Evolutionary conservation across 495 filamentous ascomycete genomes (phyloP).

Genomic region (Xylaria intraflava): DNA sequence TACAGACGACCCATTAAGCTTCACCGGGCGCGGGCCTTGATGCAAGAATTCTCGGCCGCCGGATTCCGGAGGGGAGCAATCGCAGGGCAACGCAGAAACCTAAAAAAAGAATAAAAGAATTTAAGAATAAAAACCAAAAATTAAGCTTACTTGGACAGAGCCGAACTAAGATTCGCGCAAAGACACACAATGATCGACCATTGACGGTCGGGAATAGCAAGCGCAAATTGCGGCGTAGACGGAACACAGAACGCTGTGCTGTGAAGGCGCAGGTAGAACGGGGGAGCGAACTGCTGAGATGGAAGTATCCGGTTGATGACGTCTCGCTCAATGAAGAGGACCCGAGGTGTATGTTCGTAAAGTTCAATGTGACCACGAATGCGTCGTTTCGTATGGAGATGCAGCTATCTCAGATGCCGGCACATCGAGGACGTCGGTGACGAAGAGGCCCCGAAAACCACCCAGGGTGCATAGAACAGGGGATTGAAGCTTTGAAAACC

Average conservation of each 20-base stretch:
- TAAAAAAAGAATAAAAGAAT: no score
- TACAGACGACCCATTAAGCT: background rate
- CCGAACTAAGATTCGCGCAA: background rate
- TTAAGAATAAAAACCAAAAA: background rate
- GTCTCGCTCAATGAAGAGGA: conserved; percentile 17
- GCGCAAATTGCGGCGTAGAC: background rate
- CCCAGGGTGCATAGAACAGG: background rate
- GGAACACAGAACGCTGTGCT: background rate
- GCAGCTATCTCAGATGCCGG: conserved; percentile 6
- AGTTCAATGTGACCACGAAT: conserved; percentile 11
- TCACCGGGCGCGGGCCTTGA: background rate
- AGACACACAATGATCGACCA: background rate
- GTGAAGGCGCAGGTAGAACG: background rate
- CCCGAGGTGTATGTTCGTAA: conserved; percentile 7
- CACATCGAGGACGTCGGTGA: background rate
- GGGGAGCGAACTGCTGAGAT: background rate
- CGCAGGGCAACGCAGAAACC: no score
- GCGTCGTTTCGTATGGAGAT: conserved; percentile 6
- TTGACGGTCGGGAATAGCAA: background rate
- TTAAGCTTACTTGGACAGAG: background rate
- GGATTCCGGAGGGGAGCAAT: background rate
- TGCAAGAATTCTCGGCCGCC: background rate
- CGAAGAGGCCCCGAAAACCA: background rate
- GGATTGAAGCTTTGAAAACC: background rate
- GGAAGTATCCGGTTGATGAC: conserved; percentile 10